Base-by-base conservation (phyloP, 495 filamentous ascomycete species). In the Lasiosphaeriaceae sp. region DNA sequence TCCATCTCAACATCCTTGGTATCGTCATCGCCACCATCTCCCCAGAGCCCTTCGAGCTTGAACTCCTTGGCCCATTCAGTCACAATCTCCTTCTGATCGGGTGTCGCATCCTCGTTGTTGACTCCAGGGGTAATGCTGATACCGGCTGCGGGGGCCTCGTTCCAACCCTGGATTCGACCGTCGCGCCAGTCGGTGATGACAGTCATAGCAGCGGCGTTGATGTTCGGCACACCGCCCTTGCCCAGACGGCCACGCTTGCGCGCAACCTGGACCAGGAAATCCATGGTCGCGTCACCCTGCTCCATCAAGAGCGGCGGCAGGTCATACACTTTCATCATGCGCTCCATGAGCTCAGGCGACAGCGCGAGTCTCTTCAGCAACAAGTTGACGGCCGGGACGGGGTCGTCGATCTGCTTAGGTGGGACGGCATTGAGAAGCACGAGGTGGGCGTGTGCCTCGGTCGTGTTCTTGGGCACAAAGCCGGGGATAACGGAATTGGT, bases 101-200 rank as follows among this genome's bases (percentile, higher is more conserved):
- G 71, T 50, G 77, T 74, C 71, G 22, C 73, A 76, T 23, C 71
- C 55, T 39, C 22, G 41, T n/a, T 23, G 17, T 43, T 17, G 21
- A 59, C 55, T 59, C 55, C 63, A 68, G 31, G 64, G 7, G 41
- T 43, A 24, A 31, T 47, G 80, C 80, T n/a, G 85, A 76, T 19
- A 79, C 70, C 47, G 86, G 65, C 5, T 76, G 26, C 79, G 2
- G 93, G 93, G 1, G 90, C 83, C 43, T 89, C 86, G 21, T 83
- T 81, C 93, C 93, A 97, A 22, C 93, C 93, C 69, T 96, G 90
- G 53, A 98, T 96, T 26, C 94, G 80, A 6, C 93, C 94, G 71
- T 97, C 94, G 49, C 95, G 78, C 92, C 94, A 96, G 77, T 98
- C 94, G 46, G 84, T 92, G 56, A 98, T 84, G 19, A 98, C 93